A percentile compares a stretch with the other conserved stretches of the same genome.
Conservation (phyloP, 2,329 filamentous ascomycete genomes). For the Aspergillus sclerotialis region DNA sequence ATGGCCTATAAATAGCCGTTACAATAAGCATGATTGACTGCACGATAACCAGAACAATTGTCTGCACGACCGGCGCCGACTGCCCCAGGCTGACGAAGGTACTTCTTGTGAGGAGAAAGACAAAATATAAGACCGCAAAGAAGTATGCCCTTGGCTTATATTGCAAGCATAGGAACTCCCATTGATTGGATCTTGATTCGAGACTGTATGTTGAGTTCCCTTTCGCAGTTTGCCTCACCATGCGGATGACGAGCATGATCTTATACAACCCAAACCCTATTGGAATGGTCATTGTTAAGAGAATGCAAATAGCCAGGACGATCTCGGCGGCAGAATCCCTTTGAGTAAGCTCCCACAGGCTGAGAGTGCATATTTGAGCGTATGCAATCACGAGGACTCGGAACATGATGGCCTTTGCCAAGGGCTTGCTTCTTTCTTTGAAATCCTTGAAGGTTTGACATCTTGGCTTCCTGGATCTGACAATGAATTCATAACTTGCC, state of each 20-base stretch:
- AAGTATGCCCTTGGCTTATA: conserved; percentile 95
- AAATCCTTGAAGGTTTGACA: conserved; percentile 85
- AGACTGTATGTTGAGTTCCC: conserved; percentile 95
- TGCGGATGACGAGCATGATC: conserved; percentile 86
- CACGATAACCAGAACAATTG: conserved; percentile 73
- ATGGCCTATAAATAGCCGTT: conserved; percentile 75
- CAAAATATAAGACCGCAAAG: conserved; percentile 74
- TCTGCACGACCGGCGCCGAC: conserved; percentile 62
- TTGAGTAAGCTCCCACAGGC: conserved; percentile 86
- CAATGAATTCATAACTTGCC: conserved; percentile 66
- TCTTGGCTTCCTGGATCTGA: conserved; percentile 71
- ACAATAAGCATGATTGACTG: conserved; percentile 72
- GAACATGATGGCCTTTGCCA: conserved; percentile 90
- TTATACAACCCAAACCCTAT: conserved; percentile 77
- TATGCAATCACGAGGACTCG: conserved; percentile 84
- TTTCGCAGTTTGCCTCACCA: conserved; percentile 77
- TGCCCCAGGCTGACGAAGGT: conserved; percentile 84
- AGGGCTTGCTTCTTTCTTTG: conserved; percentile 86
- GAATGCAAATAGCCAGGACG: conserved; percentile 80
- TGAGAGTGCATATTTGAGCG: conserved; percentile 83
- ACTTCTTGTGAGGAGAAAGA: conserved; percentile 77
- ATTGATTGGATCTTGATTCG: conserved; percentile 96
- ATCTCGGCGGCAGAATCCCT: conserved; percentile 80
- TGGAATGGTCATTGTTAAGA: conserved; percentile 70
- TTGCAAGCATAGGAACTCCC: conserved; percentile 96